Conservation (phyloP, 2,329 filamentous ascomycete genomes). For the Calonectria henricotiae region DNA sequence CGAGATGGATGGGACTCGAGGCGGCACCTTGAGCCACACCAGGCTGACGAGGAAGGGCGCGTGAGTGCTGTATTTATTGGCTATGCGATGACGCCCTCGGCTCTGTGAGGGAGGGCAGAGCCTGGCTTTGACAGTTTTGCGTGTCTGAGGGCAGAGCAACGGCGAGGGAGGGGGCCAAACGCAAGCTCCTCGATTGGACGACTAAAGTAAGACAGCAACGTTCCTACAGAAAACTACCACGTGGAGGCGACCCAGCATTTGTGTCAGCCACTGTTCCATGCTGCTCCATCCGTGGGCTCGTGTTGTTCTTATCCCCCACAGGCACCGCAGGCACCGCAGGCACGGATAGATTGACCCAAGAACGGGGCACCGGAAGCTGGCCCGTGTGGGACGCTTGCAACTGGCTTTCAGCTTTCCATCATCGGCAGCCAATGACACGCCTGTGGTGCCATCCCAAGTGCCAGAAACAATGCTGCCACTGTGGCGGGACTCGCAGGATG, state of each 20-base stretch:
- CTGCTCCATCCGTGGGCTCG: neutral
- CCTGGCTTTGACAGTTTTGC: neutral
- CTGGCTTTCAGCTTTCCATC: conserved; percentile 9
- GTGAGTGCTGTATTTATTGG: too few relatives aligned
- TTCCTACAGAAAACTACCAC: neutral
- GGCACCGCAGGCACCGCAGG: too few relatives aligned
- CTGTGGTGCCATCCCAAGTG: neutral
- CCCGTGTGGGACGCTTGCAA: neutral
- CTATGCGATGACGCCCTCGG: neutral
- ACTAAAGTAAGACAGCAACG: neutral
- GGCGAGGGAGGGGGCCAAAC: neutral
- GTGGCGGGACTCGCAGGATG: conserved; percentile 2
- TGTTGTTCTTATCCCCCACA: neutral
- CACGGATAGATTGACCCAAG: neutral
- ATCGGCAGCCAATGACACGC: neutral
- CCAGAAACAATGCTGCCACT: conserved; percentile 4
- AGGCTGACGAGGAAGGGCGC: too few relatives aligned
- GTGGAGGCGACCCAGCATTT: neutral
- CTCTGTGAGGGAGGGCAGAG: too few relatives aligned
- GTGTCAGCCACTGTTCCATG: neutral
- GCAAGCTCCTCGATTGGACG: neutral
- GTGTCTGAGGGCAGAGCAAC: neutral
- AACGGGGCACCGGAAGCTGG: conserved; percentile 2
- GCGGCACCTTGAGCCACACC: too few relatives aligned
- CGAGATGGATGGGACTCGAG: too few relatives aligned